Conservation (phyloP, 169 alveolate genomes). For the Plasmodium adleri region DNA sequence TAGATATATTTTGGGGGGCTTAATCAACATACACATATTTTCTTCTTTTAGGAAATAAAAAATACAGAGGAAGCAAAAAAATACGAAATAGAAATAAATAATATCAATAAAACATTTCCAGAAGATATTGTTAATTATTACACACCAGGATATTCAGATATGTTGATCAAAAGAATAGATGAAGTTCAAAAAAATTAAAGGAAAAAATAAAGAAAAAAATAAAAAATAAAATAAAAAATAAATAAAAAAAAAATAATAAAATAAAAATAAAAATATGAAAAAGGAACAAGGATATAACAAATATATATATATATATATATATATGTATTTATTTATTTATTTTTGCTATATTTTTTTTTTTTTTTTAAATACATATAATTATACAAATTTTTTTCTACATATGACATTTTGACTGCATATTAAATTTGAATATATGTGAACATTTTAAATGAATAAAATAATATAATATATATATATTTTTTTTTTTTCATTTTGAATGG, state of each 20-base stretch:
- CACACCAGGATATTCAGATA: constrained; percentile 77
- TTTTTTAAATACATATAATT: too few species aligned
- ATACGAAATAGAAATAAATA: constrained; percentile 53
- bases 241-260: neutral
- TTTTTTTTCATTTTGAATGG: too few species aligned
- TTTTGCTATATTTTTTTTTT: too few species aligned
- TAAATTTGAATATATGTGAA: too few species aligned
- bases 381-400: too few species aligned
- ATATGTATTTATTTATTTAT: too few species aligned
- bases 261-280: neutral
- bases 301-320: neutral
- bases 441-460: too few species aligned
- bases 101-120: constrained; percentile 49
- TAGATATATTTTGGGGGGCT: too few species aligned
- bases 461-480: too few species aligned
- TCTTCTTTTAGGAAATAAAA: constrained; percentile 42
- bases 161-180: constrained; percentile 66
- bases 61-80: constrained; percentile 52
- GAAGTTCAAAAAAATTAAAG: constrained; percentile 31
- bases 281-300: neutral
- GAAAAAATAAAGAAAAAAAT: neutral
- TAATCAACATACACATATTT: too few species aligned
- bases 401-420: too few species aligned
- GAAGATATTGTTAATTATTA: constrained; percentile 64
- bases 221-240: neutral